Percentiles rank a stretch among this genome's conserved stretches.
Conservation (phyloP, 2,329 filamentous ascomycete species). For the Penicillium sp. region DNA sequence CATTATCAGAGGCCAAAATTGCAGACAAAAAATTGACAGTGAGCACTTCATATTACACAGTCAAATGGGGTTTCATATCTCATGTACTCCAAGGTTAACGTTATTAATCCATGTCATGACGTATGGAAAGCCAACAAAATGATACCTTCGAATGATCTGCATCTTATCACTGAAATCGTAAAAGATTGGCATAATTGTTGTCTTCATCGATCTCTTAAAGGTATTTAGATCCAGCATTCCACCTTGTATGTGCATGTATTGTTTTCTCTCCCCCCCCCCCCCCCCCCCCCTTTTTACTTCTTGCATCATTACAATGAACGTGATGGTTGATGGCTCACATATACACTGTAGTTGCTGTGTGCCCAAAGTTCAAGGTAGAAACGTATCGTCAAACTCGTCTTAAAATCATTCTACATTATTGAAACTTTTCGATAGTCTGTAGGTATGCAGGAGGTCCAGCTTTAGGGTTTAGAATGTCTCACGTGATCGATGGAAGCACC, state of each 20-base stretch:
- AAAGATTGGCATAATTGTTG: not conserved
- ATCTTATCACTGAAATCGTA: not conserved
- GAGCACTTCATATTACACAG: not conserved
- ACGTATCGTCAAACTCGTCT: not conserved
- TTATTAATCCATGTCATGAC: constrained; percentile 12
- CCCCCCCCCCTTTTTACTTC: too few relatives aligned
- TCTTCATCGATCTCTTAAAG: not conserved
- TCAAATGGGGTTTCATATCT: not conserved
- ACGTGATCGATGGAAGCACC: constrained; percentile 15
- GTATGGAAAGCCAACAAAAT: constrained; percentile 4
- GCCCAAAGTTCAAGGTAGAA: not conserved
- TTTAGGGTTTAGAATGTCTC: constrained; percentile 10
- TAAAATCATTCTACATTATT: not conserved
- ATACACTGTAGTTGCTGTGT: not conserved
- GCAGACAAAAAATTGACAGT: too few relatives aligned
- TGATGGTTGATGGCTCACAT: not conserved
- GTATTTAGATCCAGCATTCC: not conserved
- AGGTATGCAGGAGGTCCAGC: not conserved
- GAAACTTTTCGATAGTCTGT: not conserved
- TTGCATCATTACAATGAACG: too few relatives aligned
- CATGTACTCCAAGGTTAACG: not conserved
- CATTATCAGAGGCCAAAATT: too few relatives aligned
- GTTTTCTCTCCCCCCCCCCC: not conserved
- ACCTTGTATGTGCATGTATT: not conserved
- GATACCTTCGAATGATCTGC: constrained; percentile 2